Evolutionary conservation across 805 yeast species (phyloP).

Genomic region (Saturnispora quitensis): DNA sequence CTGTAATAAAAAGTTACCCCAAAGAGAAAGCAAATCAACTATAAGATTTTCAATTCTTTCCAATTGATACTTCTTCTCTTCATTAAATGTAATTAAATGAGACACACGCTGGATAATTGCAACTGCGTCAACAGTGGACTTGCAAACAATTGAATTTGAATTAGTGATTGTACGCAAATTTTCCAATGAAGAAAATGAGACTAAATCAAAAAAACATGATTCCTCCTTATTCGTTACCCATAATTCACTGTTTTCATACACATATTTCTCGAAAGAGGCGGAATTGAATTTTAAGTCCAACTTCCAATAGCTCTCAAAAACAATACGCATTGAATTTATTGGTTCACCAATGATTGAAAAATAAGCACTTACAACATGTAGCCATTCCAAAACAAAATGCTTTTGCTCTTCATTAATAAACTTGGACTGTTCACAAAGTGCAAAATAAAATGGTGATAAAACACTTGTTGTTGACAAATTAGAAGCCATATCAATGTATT

Average conservation of each 20-base stretch:
- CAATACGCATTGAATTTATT: constrained; percentile 15
- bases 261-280: constrained; percentile 9
- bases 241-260: neutral
- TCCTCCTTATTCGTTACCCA: constrained; percentile 6
- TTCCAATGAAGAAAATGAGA: constrained; percentile 25
- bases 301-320: constrained; percentile 14
- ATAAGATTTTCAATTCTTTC: constrained; percentile 22
- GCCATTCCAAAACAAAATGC: constrained; percentile 36
- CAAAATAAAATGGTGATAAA: constrained; percentile 46
- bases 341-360: constrained; percentile 55
- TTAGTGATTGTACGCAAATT: constrained; percentile 19
- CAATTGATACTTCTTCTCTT: constrained; percentile 11
- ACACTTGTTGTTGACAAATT: constrained; percentile 7
- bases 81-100: constrained; percentile 22
- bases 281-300: constrained; percentile 7
- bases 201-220: constrained; percentile 28
- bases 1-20: constrained; percentile 34
- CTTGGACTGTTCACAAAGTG: constrained; percentile 61
- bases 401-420: constrained; percentile 33
- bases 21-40: constrained; percentile 32
- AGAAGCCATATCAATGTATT: constrained; percentile 56
- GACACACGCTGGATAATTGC: constrained; percentile 35
- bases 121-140: constrained; percentile 39
- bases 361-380: constrained; percentile 38
- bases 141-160: constrained; percentile 29